A percentile compares a stretch with the other conserved stretches of the same genome.
phyloP scores from a whole-genome alignment of 768 basidiomycete species.

The Favolaschia claudopus region DNA sequence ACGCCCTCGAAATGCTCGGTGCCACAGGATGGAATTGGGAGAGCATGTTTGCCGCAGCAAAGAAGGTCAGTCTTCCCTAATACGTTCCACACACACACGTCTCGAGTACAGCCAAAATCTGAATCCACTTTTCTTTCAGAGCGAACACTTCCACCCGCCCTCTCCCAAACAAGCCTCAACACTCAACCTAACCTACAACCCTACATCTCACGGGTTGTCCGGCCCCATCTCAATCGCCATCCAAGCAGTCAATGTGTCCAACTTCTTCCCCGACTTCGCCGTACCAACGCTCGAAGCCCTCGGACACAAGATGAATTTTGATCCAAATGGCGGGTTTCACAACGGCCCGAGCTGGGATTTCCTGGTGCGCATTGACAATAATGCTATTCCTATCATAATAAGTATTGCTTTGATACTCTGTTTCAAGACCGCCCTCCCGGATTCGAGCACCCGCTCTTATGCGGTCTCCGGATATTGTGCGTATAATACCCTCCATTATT shows the following conservation, averaged over 20 bases:
- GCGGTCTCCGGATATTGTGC: conserved; percentile 16
- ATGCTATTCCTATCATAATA: background rate
- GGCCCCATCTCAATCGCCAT: conserved; percentile 17
- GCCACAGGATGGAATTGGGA: conserved; percentile 20
- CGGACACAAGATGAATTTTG: conserved; percentile 8
- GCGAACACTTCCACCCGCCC: conserved; percentile 16
- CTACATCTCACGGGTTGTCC: conserved; percentile 4
- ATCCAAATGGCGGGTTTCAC: conserved; percentile 17
- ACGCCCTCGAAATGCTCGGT: conserved; percentile 16
- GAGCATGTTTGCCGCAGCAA: conserved; percentile 7
- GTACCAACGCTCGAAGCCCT: background rate
- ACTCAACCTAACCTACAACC: conserved; percentile 1
- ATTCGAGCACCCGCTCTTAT: conserved; percentile 15
- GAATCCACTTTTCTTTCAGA: too few relatives aligned
- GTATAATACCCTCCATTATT: background rate
- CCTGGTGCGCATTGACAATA: background rate
- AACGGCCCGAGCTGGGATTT: conserved; percentile 18
- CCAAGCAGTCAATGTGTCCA: conserved; percentile 16
- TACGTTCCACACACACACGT: background rate
- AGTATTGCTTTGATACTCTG: background rate
- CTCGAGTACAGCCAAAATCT: too few relatives aligned
- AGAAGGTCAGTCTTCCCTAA: background rate
- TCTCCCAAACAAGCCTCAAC: background rate
- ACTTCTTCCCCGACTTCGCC: conserved; percentile 13
- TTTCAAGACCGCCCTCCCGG: conserved; percentile 3